Evolutionary conservation across 2,329 filamentous ascomycete species (phyloP).

Genomic region (Epicoccum nigrum): DNA sequence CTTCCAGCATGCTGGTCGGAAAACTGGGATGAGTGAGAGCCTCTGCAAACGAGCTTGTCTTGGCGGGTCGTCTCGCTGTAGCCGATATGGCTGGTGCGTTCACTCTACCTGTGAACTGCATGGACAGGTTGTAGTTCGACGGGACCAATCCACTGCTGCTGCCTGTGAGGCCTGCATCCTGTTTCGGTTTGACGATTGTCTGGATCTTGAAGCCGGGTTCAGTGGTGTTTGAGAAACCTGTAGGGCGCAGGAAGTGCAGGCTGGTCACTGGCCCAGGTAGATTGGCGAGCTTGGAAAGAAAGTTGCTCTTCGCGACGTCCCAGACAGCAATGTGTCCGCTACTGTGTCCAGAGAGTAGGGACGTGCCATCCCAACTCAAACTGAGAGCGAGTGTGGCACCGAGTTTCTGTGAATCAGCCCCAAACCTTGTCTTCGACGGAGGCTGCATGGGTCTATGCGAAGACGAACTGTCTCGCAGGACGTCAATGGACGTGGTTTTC

Average conservation of each 20-base stretch:
- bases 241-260: constrained; percentile 72
- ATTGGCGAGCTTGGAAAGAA: constrained; percentile 70
- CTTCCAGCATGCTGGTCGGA: constrained; percentile 49
- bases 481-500: constrained; percentile 45
- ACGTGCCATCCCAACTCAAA: constrained; percentile 82
- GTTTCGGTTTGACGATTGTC: constrained; percentile 79
- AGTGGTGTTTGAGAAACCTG: constrained; percentile 50
- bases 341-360: constrained; percentile 78
- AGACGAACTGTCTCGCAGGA: constrained; percentile 62
- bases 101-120: constrained; percentile 61
- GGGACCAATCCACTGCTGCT: constrained; percentile 48
- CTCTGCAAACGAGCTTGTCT: constrained; percentile 44
- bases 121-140: constrained; percentile 68
- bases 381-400: constrained; percentile 72
- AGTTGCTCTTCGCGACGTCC: constrained; percentile 75
- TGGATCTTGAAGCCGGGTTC: constrained; percentile 57
- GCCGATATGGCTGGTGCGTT: constrained; percentile 38
- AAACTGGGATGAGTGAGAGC: constrained; percentile 53
- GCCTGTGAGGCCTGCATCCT: constrained; percentile 57
- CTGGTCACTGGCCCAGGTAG: constrained; percentile 86
- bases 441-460: constrained; percentile 58
- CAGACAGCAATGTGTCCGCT: constrained; percentile 80
- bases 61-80: constrained; percentile 23
- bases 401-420: constrained; percentile 64
- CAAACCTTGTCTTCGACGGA: constrained; percentile 48